Evolutionary conservation across 73 alveolate species (phyloP).

Genomic region (Tetrahymena thermophila): DNA sequence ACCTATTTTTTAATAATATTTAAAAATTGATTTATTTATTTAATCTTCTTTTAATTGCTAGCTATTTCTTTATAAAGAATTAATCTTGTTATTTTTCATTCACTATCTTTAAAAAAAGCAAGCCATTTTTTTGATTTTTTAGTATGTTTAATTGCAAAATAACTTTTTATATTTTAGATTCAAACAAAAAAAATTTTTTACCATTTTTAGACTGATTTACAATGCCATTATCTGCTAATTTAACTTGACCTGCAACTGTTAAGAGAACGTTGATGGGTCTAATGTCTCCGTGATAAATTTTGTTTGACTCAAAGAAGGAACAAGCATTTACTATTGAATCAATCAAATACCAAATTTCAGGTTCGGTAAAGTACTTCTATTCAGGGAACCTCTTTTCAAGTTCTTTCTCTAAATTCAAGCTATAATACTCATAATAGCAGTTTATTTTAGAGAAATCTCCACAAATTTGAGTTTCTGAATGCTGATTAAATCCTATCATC

Average conservation of each 20-base stretch:
- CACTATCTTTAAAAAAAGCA: no score
- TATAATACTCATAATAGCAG: not conserved
- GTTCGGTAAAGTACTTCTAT: not conserved
- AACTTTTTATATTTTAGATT: not conserved
- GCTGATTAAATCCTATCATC: not conserved
- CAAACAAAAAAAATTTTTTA: not conserved
- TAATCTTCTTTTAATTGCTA: no score
- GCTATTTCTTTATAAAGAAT: no score
- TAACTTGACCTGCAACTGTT: not conserved
- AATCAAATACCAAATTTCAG: not conserved
- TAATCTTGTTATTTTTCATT: no score
- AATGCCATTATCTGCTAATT: not conserved
- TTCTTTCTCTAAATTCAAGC: not conserved
- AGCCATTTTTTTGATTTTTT: not conserved
- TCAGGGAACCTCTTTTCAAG: not conserved
- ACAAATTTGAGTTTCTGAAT: not conserved
- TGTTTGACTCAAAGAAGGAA: not conserved
- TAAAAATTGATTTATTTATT: not conserved
- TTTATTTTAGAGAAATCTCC: not conserved
- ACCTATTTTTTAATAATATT: not conserved
- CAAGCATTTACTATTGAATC: not conserved
- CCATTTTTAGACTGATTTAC: not conserved
- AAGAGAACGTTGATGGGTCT: not conserved
- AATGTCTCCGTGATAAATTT: not conserved
- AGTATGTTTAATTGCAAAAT: no score